Evolutionary conservation across 1,139 yeast species (phyloP).

Genomic region (Scheffersomyces insectosa): DNA sequence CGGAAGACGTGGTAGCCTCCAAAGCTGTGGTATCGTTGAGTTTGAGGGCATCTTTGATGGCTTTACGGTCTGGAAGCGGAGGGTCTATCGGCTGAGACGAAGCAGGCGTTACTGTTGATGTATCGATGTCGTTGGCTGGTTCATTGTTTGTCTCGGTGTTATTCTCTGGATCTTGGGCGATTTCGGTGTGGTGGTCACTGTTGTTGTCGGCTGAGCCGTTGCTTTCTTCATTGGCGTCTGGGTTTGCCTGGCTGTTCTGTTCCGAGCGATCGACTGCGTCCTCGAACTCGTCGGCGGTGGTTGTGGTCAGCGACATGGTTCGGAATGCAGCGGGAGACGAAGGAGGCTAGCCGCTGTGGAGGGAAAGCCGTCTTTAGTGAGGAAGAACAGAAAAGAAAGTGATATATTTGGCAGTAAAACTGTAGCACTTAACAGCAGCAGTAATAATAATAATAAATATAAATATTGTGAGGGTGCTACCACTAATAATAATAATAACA

Average conservation of each 20-base stretch:
- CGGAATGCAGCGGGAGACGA: too few species aligned
- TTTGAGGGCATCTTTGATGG: constrained; percentile 1
- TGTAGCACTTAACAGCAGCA: too few species aligned
- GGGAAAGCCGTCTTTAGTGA: too few species aligned
- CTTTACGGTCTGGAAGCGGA: background rate
- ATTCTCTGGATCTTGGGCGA: constrained; percentile 8
- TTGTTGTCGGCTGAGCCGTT: constrained; percentile 3
- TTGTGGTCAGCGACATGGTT: constrained; percentile 1
- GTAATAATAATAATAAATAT: too few species aligned
- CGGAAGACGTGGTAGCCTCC: constrained; percentile 14
- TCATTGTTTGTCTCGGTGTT: constrained; percentile 3
- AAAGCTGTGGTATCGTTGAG: constrained; percentile 2
- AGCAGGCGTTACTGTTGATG: background rate
- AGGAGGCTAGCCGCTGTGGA: too few species aligned
- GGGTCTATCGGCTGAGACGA: background rate
- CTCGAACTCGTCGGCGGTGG: constrained; percentile 22
- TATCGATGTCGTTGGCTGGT: constrained; percentile 2
- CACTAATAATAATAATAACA: too few species aligned
- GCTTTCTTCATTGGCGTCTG: constrained; percentile 1
- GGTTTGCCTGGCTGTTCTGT: background rate
- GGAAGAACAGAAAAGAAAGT: too few species aligned
- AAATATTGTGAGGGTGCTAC: too few species aligned
- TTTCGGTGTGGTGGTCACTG: constrained; percentile 17
- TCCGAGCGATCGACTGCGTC: constrained; percentile 16
- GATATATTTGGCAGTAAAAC: too few species aligned